A percentile compares a stretch with the other conserved stretches of the same genome.
phyloP scores from a whole-genome alignment of 768 basidiomycete genomes.

The Suillus paluster region DNA sequence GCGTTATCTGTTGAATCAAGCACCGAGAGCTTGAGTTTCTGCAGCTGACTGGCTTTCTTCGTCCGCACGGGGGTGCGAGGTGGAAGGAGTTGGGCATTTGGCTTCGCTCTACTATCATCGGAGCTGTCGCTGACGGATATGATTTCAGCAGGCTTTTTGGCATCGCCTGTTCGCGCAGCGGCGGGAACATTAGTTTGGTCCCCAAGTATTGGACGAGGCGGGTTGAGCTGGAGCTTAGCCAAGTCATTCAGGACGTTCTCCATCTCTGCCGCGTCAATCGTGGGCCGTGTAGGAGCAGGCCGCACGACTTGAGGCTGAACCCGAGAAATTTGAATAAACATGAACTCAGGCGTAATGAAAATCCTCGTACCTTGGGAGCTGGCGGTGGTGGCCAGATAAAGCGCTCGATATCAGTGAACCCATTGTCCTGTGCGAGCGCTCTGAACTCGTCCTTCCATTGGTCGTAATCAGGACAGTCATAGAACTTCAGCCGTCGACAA shows the following conservation, averaged over 20 bases:
- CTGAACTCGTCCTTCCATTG: slow-evolving; percentile 69
- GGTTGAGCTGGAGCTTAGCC: slow-evolving; percentile 59
- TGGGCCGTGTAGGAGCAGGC: slow-evolving; percentile 18
- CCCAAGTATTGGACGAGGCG: slow-evolving; percentile 50
- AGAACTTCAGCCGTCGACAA: slow-evolving; percentile 68
- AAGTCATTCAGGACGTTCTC: slow-evolving; percentile 62
- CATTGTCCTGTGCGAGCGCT: slow-evolving; percentile 61
- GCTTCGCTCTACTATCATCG: slow-evolving; percentile 36
- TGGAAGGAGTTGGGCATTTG: slow-evolving; percentile 21
- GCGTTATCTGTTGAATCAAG: slow-evolving; percentile 56
- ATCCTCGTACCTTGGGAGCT: slow-evolving; percentile 31
- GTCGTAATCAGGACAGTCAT: slow-evolving; percentile 70
- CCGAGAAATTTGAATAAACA: slow-evolving; percentile 19
- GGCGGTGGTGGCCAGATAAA: slow-evolving; percentile 78
- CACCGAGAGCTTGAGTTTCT: slow-evolving; percentile 48
- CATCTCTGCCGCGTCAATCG: slow-evolving; percentile 47
- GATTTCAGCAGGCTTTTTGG: slow-evolving; percentile 30
- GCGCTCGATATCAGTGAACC: slow-evolving; percentile 58
- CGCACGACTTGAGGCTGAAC: slow-evolving; percentile 35
- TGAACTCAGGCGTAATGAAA: neutral
- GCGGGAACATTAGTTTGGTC: slow-evolving; percentile 52
- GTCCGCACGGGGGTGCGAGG: slow-evolving; percentile 38
- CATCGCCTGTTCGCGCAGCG: slow-evolving; percentile 38
- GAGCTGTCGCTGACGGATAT: slow-evolving; percentile 49
- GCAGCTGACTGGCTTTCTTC: slow-evolving; percentile 52